phyloP scores from a whole-genome alignment of 345 rosid species.

The Acer negundo region DNA sequence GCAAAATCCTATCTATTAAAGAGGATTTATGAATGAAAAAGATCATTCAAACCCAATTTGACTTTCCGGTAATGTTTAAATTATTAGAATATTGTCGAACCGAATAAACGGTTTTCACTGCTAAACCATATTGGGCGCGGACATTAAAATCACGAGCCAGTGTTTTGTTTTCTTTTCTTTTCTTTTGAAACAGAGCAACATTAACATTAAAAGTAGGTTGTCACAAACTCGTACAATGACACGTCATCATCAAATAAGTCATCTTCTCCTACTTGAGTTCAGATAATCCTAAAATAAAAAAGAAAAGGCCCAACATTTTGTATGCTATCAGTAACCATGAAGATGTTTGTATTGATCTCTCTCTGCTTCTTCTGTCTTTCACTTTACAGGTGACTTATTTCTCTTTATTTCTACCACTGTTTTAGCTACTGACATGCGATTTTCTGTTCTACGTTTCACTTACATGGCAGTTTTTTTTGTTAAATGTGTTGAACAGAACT shows the following conservation, averaged over 20 bases:
- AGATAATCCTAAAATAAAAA: background rate
- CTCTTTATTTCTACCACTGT: background rate
- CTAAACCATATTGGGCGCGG: too few relatives aligned
- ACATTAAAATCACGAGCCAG: too few relatives aligned
- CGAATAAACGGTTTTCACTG: too few relatives aligned
- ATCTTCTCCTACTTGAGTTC: too few relatives aligned
- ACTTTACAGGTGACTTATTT: slow-evolving; percentile 32
- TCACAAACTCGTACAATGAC: background rate
- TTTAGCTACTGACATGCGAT: background rate
- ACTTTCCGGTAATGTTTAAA: too few relatives aligned
- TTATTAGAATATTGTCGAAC: too few relatives aligned
- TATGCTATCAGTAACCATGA: slow-evolving; percentile 21
- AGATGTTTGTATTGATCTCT: slow-evolving; percentile 18
- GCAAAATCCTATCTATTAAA: background rate
- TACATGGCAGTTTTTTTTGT: background rate
- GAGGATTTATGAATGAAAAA: background rate
- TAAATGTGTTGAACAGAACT: background rate
- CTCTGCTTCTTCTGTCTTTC: slow-evolving; percentile 32
- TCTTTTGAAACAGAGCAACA: background rate
- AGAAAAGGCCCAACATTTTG: background rate
- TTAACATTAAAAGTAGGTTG: background rate
- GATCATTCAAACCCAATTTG: too few relatives aligned
- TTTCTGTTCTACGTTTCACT: background rate
- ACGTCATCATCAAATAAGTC: background rate
- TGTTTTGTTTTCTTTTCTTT: too few relatives aligned